Evolutionary conservation across 2,329 filamentous ascomycete genomes (phyloP).

Genomic region (Tympanopsis confertula): DNA sequence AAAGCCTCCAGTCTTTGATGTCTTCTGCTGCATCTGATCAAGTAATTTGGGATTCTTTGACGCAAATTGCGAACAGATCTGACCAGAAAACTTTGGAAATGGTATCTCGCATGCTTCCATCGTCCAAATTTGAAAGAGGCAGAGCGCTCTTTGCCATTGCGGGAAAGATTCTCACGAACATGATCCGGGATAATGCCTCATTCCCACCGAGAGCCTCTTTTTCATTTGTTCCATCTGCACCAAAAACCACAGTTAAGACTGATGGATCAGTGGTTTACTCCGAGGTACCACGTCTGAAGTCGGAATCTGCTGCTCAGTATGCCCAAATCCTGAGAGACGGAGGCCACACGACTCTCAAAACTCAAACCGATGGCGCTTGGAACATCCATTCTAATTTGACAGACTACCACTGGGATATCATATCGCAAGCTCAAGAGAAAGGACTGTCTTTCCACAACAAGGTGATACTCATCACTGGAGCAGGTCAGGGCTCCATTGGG

Average conservation of each 20-base stretch:
- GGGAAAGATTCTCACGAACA: too few species aligned
- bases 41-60: too few species aligned
- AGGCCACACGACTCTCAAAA: conserved; percentile 94
- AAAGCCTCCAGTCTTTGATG: too few species aligned
- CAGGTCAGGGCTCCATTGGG: conserved; percentile 92
- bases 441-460: conserved; percentile 91
- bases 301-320: conserved; percentile 98
- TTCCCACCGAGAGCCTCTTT: too few species aligned
- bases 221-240: conserved; percentile 81
- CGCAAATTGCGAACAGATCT: conserved; percentile 89
- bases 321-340: conserved; percentile 87
- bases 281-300: conserved; percentile 75
- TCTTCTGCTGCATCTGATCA: too few species aligned
- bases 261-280: conserved; percentile 87
- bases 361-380: conserved; percentile 87
- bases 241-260: conserved; percentile 78
- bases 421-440: conserved; percentile 75
- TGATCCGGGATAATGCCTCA: too few species aligned
- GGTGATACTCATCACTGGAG: conserved; percentile 95
- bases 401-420: conserved; percentile 77
- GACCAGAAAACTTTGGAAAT: conserved; percentile 94
- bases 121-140: conserved; percentile 94
- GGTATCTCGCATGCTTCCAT: conserved; percentile 81
- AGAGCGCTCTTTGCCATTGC: conserved; percentile 71
- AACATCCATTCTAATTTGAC: conserved; percentile 99